Conservation (phyloP, 768 basidiomycete species). For the Mycena floridula region DNA sequence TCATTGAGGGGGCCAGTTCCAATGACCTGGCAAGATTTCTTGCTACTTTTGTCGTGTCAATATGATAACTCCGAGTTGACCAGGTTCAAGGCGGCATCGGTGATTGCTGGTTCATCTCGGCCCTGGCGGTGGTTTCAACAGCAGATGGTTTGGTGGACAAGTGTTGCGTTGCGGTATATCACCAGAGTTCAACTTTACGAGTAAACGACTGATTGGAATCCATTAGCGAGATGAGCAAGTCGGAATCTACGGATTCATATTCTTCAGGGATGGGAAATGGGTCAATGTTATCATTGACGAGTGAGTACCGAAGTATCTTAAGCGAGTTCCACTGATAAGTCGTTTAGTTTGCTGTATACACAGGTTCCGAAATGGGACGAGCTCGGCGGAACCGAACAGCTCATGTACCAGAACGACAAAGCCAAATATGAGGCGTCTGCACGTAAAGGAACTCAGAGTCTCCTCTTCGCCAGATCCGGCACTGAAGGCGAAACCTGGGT, state of each 20-base stretch:
- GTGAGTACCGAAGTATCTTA: slow-evolving; percentile 22
- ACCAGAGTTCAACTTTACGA: not conserved
- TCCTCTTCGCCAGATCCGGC: slow-evolving; percentile 45
- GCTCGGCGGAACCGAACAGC: slow-evolving; percentile 30
- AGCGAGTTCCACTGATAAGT: not conserved
- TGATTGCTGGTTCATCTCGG: slow-evolving; percentile 51
- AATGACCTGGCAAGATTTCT: too few species aligned
- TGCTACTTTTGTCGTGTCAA: too few species aligned
- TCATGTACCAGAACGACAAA: slow-evolving; percentile 45
- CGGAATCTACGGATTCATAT: slow-evolving; percentile 55
- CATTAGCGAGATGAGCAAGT: slow-evolving; percentile 42
- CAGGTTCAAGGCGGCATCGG: slow-evolving; percentile 43
- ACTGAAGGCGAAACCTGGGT: slow-evolving; percentile 52
- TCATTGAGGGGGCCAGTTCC: slow-evolving; percentile 34
- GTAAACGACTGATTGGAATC: not conserved
- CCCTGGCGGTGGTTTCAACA: slow-evolving; percentile 42
- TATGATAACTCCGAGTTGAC: too few species aligned
- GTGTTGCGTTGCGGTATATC: slow-evolving; percentile 41
- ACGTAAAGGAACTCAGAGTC: slow-evolving; percentile 36
- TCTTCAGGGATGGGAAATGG: slow-evolving; percentile 48
- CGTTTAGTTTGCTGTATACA: slow-evolving; percentile 39
- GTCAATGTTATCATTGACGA: slow-evolving; percentile 52
- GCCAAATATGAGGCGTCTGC: slow-evolving; percentile 38
- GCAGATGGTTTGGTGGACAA: slow-evolving; percentile 39
- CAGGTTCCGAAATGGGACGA: slow-evolving; percentile 48